These are phyloP conservation scores for Acaromyces ingoldii DNA, from an alignment of 1,284 basidiomycete species.

Conservation along the genomic window DNA sequence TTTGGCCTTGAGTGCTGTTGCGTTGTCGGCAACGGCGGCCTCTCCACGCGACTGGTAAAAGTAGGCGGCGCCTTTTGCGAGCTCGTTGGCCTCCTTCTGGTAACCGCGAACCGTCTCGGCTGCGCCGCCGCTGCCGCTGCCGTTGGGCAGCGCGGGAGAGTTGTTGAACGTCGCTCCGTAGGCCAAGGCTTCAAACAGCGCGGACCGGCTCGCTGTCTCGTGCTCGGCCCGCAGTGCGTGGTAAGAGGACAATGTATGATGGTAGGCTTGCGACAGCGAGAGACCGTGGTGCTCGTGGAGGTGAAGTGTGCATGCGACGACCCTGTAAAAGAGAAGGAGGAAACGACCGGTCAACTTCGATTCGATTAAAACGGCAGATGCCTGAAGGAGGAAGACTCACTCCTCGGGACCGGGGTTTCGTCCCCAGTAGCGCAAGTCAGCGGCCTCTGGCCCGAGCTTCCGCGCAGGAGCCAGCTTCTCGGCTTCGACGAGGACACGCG, in stretches of 20 bases:
- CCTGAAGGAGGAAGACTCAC: constrained; percentile 61
- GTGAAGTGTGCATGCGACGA: constrained; percentile 72
- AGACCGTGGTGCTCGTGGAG: constrained; percentile 65
- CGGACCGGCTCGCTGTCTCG: constrained; percentile 70
- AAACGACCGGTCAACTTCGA: background rate
- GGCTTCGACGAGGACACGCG: constrained; percentile 69
- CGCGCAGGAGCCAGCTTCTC: constrained; percentile 49
- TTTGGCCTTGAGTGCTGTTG: constrained; percentile 8
- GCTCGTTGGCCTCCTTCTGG: constrained; percentile 33
- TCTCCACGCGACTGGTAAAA: constrained; percentile 5
- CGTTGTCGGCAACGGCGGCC: constrained; percentile 8
- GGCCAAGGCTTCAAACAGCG: constrained; percentile 71
- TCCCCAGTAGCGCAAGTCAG: constrained; percentile 18
- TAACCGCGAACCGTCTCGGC: constrained; percentile 40
- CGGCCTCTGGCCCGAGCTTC: background rate
- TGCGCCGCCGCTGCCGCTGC: background rate
- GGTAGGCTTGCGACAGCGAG: constrained; percentile 75
- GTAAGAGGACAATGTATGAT: constrained; percentile 59
- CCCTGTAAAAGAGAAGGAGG: constrained; percentile 56
- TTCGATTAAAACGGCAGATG: background rate
- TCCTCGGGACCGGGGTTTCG: constrained; percentile 82
- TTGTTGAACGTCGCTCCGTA: constrained; percentile 68
- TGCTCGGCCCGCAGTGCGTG: constrained; percentile 77
- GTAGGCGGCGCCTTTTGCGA: constrained; percentile 36
- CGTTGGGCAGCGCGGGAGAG: background rate